Percentiles rank a stretch among this genome's conserved stretches.
Conservation (phyloP, 345 rosid genomes). For the Brassica juncea region DNA sequence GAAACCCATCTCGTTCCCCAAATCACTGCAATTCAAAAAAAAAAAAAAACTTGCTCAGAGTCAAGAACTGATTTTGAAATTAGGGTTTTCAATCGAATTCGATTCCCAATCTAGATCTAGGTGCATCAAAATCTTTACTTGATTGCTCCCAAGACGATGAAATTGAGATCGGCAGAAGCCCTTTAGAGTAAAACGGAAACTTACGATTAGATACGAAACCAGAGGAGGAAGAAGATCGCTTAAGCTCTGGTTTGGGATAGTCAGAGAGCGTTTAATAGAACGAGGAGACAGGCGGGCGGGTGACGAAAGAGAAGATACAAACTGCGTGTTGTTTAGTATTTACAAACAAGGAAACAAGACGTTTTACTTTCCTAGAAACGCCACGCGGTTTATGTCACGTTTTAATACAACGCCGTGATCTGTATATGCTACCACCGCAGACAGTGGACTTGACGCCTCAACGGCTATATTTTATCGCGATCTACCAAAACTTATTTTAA, state of each 20-base stretch:
- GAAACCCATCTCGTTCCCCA: slow-evolving; percentile 56
- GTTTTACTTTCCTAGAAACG: background rate
- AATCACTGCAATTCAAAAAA: background rate
- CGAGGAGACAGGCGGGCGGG: background rate
- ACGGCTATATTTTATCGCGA: too few relatives aligned
- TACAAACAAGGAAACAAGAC: background rate
- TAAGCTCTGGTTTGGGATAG: slow-evolving; percentile 8
- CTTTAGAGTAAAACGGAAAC: background rate
- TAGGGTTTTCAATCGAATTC: background rate
- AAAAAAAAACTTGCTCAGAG: background rate
- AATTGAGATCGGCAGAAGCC: background rate
- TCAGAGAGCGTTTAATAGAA: background rate
- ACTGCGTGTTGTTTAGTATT: slow-evolving; percentile 18
- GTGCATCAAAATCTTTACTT: background rate
- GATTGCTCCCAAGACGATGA: background rate
- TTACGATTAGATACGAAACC: slow-evolving; percentile 8
- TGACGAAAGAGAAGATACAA: background rate
- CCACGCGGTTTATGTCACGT: background rate
- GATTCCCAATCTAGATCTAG: slow-evolving; percentile 30
- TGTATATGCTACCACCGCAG: too few relatives aligned
- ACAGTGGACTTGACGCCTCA: too few relatives aligned
- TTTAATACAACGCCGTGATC: background rate
- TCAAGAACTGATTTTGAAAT: background rate
- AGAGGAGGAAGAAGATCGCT: slow-evolving; percentile 4
- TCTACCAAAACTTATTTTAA: too few relatives aligned